Evolutionary conservation across 2,329 filamentous ascomycete species (phyloP), one percentile per base, ranked within the genome.

Genomic region (Fonsecaea monophora): DNA sequence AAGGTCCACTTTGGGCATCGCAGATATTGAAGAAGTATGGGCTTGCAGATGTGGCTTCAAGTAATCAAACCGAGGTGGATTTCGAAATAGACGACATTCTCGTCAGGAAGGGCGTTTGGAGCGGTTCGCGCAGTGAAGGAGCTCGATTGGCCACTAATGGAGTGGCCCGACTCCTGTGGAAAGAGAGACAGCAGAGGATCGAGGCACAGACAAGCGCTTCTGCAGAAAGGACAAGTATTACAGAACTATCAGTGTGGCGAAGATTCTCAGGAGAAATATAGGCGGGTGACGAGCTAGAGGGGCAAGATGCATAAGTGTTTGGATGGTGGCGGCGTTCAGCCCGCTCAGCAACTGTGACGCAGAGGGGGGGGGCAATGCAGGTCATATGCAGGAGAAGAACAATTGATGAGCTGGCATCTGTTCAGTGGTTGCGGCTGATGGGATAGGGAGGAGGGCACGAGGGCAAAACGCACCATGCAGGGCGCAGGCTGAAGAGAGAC

Each of bases 91-190:
- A 63, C 32, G 50, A 58, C 34, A 50, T 4, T 40, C 42, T 63
- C 25, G 48, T 68, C 48, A 57, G 25, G 30, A 40, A 66, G 25
- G 67, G 63, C 13, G 8, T 68, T 12, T 68, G 67, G 67, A 64
- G 32, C 18, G 64, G 63, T 4, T 45, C 59, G 35, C 63, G 42
- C 15, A 53, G 63, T 32, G 53, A 66, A 32, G 67, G 64, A 8
- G 63, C 64, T 37, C 63, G 64, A 13, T 38, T 68, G 12, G 67
- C 67, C 15, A 60, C 67, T 18, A 68, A 66, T 58, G 67, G 67
- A 42, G 38, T 66, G n/a, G 67, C 56, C 10, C 54, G 67, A 25
- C 48, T 68, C 15, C 45, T 68, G 63, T 64, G 63, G 67, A 64
- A 64, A 59, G 60, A 64, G 40, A 60, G 62, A 58, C 62, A 61